Evolutionary conservation across 140 eudicot genomes (phyloP).

Genomic region (Cichorium intybus): DNA sequence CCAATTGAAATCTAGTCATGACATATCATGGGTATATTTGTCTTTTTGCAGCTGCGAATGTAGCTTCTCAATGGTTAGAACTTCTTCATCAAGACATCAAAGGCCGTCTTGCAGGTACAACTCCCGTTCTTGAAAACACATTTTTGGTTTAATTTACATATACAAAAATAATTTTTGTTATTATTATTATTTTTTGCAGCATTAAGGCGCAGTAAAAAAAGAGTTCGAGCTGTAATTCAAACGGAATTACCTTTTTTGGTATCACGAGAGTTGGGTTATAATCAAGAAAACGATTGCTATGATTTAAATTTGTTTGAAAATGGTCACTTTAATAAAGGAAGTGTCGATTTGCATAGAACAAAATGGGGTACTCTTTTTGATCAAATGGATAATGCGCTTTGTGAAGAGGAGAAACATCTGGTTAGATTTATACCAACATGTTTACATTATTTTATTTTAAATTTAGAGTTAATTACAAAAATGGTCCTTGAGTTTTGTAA

Average conservation of each 20-base stretch:
- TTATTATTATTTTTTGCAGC: conserved; percentile 46
- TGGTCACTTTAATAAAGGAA: conserved; percentile 22
- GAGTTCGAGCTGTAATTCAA: conserved; percentile 68
- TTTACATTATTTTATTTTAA: no score
- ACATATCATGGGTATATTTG: background rate
- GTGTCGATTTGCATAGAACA: conserved; percentile 52
- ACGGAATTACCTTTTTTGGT: conserved; percentile 63
- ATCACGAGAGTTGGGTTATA: conserved; percentile 54
- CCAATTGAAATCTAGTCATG: conserved; percentile 2
- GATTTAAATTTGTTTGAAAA: conserved; percentile 3
- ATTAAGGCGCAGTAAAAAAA: conserved; percentile 70
- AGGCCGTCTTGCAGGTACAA: conserved; percentile 83
- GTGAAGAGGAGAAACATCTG: conserved; percentile 78
- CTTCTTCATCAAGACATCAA: conserved; percentile 79
- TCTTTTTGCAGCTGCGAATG: conserved; percentile 72
- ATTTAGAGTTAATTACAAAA: no score
- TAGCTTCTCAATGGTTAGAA: conserved; percentile 93
- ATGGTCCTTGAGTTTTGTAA: no score
- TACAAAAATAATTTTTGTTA: conserved; percentile 3
- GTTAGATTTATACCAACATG: no score
- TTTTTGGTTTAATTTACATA: background rate
- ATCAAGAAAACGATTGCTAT: conserved; percentile 42
- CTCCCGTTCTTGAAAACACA: background rate
- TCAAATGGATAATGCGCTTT: conserved; percentile 77
- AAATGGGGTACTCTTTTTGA: conserved; percentile 66